These are phyloP conservation scores for Chrysoporthe austroafricana DNA, from an alignment of 2,329 filamentous ascomycete genomes.

Conservation along the genomic window DNA sequence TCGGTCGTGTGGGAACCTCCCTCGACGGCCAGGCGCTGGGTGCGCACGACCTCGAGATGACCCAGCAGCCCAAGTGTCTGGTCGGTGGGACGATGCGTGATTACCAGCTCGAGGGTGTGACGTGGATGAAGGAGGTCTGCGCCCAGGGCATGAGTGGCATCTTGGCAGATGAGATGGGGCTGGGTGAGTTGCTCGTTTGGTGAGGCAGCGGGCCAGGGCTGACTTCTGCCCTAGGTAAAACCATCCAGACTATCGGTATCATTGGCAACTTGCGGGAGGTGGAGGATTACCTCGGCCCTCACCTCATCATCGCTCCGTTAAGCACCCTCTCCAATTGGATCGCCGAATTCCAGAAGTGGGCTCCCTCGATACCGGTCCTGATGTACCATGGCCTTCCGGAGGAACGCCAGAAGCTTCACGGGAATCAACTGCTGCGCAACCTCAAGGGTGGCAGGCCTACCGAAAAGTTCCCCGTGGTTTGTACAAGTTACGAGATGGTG, in stretches of 20 bases:
- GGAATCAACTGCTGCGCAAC: constrained; percentile 69
- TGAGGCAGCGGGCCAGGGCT: constrained; percentile 10
- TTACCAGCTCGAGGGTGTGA: constrained; percentile 91
- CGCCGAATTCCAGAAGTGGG: constrained; percentile 90
- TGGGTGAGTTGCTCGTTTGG: constrained; percentile 52
- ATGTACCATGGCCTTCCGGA: constrained; percentile 87
- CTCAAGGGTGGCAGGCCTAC: constrained; percentile 63
- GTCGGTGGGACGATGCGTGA: constrained; percentile 88
- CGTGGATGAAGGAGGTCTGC: constrained; percentile 88
- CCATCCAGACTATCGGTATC: constrained; percentile 85
- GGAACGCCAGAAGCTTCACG: constrained; percentile 76
- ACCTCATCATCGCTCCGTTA: constrained; percentile 85
- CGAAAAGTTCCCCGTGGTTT: constrained; percentile 82
- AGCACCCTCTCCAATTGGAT: constrained; percentile 97
- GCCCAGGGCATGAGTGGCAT: constrained; percentile 88
- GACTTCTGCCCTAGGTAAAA: constrained; percentile 66
- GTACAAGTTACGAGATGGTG: constrained; percentile 95
- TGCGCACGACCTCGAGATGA: constrained; percentile 74
- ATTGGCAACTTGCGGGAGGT: constrained; percentile 87
- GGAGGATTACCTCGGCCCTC: constrained; percentile 81
- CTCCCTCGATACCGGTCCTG: constrained; percentile 82
- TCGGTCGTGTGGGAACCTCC: constrained; percentile 64
- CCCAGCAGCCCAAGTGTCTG: constrained; percentile 79
- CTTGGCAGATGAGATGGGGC: constrained; percentile 90
- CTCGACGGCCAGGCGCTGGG: constrained; percentile 63